Conservation (phyloP, 202 grass and related monocot genomes). For the Panicum hallii region DNA sequence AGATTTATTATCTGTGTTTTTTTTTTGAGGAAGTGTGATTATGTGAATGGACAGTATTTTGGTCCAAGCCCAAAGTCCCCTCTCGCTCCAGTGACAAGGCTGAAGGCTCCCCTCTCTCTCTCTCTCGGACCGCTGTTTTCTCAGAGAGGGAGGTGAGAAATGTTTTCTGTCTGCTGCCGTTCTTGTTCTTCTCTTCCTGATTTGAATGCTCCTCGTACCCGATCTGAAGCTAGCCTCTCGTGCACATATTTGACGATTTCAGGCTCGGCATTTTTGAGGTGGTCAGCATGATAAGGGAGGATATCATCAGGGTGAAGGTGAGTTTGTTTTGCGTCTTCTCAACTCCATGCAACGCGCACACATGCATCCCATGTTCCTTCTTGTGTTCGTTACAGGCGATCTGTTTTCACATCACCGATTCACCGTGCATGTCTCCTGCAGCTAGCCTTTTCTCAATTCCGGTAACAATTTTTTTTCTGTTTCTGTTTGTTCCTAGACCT, state of each 20-base stretch:
- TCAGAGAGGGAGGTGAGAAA: slow-evolving; percentile 2
- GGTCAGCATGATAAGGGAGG: slow-evolving; percentile 72
- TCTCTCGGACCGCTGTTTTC: background rate
- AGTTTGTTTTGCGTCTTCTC: slow-evolving; percentile 35
- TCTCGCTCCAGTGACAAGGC: background rate
- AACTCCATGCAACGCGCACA: slow-evolving; percentile 1
- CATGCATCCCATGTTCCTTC: slow-evolving; percentile 16
- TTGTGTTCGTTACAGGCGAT: background rate
- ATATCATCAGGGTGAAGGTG: slow-evolving; percentile 71
- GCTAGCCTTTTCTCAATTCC: background rate
- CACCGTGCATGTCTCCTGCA: background rate
- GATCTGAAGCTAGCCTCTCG: slow-evolving; percentile 59
- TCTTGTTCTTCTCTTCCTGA: slow-evolving; percentile 38
- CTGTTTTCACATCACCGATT: background rate
- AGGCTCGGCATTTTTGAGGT: background rate
- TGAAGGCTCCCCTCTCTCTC: background rate
- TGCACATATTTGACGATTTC: slow-evolving; percentile 8
- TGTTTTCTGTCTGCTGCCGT: slow-evolving; percentile 14
- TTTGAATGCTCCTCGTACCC: slow-evolving; percentile 50
- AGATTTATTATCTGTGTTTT: too few relatives aligned
- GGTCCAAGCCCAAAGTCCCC: background rate
- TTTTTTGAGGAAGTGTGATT: too few relatives aligned
- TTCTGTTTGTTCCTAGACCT: slow-evolving; percentile 58
- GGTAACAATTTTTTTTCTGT: background rate
- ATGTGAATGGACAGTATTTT: slow-evolving; percentile 3